Percentiles rank a stretch among this genome's conserved stretches.
phyloP scores from a whole-genome alignment of 768 basidiomycete species.

The Ephemerocybe angulata region DNA sequence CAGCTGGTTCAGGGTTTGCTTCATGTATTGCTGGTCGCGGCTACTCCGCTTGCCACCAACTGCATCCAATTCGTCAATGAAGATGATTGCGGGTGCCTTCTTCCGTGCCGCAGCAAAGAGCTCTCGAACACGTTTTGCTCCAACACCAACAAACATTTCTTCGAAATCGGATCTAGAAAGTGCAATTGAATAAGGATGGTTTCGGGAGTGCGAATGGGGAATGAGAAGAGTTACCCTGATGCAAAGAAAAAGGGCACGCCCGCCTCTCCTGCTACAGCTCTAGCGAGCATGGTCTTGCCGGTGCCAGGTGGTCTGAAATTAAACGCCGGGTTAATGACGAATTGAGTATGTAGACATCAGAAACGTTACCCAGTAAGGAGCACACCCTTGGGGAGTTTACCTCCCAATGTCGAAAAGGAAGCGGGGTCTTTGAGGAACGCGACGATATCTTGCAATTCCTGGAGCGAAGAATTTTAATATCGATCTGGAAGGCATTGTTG shows the following conservation, averaged over 20 bases:
- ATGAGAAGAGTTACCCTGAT: conserved; percentile 59
- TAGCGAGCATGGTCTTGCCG: conserved; percentile 96
- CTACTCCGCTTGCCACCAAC: conserved; percentile 86
- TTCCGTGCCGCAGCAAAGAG: conserved; percentile 92
- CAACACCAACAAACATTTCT: conserved; percentile 96
- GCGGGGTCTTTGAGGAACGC: conserved; percentile 94
- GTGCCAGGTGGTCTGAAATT: conserved; percentile 72
- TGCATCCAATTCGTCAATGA: conserved; percentile 95
- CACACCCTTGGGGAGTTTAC: conserved; percentile 92
- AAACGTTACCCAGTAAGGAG: conserved; percentile 69
- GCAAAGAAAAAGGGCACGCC: conserved; percentile 98
- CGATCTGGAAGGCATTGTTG: background rate
- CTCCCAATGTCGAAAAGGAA: conserved; percentile 85
- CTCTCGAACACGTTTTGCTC: conserved; percentile 92
- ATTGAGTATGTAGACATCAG: conserved; percentile 1
- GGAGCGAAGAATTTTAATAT: conserved; percentile 5
- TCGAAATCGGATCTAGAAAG: conserved; percentile 81
- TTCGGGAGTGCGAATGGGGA: background rate
- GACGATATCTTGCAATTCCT: conserved; percentile 94
- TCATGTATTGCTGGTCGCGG: conserved; percentile 85
- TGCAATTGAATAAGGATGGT: conserved; percentile 10
- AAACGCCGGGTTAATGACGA: conserved; percentile 6
- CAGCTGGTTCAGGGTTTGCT: conserved; percentile 93
- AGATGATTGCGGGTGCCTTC: conserved; percentile 95
- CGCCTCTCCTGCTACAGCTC: conserved; percentile 96